Base-by-base conservation (phyloP, 768 basidiomycete genomes). In the Trametes cinnabarina region DNA sequence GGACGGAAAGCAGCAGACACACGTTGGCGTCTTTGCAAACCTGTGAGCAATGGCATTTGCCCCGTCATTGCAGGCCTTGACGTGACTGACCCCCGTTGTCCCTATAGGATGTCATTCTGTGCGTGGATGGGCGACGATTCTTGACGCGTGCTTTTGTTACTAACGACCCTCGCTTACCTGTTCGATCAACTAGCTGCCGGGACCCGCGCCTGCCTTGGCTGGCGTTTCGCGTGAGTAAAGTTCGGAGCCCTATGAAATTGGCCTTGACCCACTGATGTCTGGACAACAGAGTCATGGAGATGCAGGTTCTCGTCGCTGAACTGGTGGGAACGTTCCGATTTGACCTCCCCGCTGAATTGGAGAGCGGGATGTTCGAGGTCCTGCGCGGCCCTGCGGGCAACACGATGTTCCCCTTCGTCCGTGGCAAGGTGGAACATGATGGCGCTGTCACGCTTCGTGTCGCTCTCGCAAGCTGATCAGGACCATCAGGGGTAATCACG, bases 251-350 rank as follows among this genome's bases (percentile, higher is more conserved):
- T n/a, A n/a, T n/a, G n/a, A n/a, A n/a, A n/a, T n/a, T n/a, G n/a
- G n/a, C n/a, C n/a, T n/a, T n/a, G n/a, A n/a, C n/a, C n/a, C n/a
- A n/a, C n/a, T 17, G 4, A 9, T n/a, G 4, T 20, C 15, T 39
- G 4, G 3, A 3, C 7, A 20, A 2, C 47, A 58, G 22, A 14
- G 60, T 72, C 14, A 63, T 71, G 20, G 73, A 75, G 50, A 65
- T 69, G 61, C 73, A 73, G 48, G 67, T 66, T 11, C 58, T 74
- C 23, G 46, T 67, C 12, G 61, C 66, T 2, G 71, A 72, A n/a
- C 65, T 75, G 14, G 35, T 75, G 22, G 69, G 70, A 57, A 67
- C 67, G 22, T 75, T 75, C 61, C 62, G 68, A 39, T 73, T 71
- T 47, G 50, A 62, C 9, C 63, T 71, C 14, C 71, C 74, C 1